Base-by-base conservation (phyloP, 2,329 filamentous ascomycete genomes). In the Aspergillus texensis region DNA sequence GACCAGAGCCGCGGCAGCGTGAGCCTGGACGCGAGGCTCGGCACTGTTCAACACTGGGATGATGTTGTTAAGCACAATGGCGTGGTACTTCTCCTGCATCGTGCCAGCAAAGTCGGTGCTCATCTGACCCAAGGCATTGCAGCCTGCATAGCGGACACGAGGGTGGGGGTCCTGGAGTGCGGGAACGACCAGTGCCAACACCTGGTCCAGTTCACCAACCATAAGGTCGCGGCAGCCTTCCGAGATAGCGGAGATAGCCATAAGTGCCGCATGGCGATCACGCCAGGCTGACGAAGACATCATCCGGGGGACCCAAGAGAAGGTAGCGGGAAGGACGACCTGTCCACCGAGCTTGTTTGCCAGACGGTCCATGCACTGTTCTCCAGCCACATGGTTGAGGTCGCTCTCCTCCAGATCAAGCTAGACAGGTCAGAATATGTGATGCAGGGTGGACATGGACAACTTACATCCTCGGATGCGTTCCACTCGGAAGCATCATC, bases 61-160 rank as follows among this genome's bases (percentile, higher is more conserved):
- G 61, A 99, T 95, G 69, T 93, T 93, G 70, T 89, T 92, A 58
- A 99, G 85, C 19, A 99, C 92, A 52, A 89, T 85, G 67, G 92
- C 88, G 78, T 97, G 95, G 78, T 96, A 96, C 72, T 97, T 95
- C 70, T 92, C 91, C 79, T 99, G 95, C 94, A 99, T 98, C 12
- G 91, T 96, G 14, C 94, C 94, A 14, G 96, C 94, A 78, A 99
- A 99, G 75, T 99, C 95, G 36, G 95, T 99, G 82, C 94, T 98
- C 95, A 99, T 99, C 79, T 99, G 95, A 32, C 95, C 95, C n/a
- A 99, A 86, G 48, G 95, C 95, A 75, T 99, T 98, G 83, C 95
- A 99, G 39, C 94, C 95, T 58, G 95, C 95, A 89, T 96, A 99
- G 72, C 94, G 90, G 61, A 99, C 95, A 75, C 95, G 92, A 46